Conservation (phyloP, 805 yeast species). For the Nakazawaea anatomiae region DNA sequence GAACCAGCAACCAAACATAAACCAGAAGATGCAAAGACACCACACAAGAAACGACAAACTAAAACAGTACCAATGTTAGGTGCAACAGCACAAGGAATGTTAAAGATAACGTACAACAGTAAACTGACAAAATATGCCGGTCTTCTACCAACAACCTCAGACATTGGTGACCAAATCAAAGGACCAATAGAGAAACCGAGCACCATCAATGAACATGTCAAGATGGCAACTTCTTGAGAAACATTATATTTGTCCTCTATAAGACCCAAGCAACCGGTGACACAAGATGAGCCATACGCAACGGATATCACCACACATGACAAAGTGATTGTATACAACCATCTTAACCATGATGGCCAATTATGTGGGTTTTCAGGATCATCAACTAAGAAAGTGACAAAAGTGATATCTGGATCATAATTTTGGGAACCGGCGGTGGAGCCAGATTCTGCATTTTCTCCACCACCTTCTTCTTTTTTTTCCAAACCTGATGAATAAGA, state of each 20-base stretch:
- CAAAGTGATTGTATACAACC: constrained; percentile 63
- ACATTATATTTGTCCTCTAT: constrained; percentile 65
- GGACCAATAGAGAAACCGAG: constrained; percentile 87
- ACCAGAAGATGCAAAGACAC: constrained; percentile 81
- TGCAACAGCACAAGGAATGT: constrained; percentile 82
- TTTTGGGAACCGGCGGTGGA: constrained; percentile 24
- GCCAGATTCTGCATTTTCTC: constrained; percentile 13
- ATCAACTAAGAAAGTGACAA: constrained; percentile 71
- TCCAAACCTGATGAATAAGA: constrained; percentile 4
- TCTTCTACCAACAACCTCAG: constrained; percentile 81
- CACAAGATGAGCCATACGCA: constrained; percentile 90
- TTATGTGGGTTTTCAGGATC: constrained; percentile 92
- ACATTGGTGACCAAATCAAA: constrained; percentile 80
- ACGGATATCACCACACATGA: constrained; percentile 78
- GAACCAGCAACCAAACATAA: constrained; percentile 87
- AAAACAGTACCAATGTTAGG: constrained; percentile 77
- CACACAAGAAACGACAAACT: constrained; percentile 81
- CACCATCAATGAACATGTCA: constrained; percentile 84
- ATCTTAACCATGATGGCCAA: constrained; percentile 55
- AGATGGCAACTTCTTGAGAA: constrained; percentile 68
- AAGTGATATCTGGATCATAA: constrained; percentile 65
- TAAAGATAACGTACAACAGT: constrained; percentile 68
- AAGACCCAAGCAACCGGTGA: constrained; percentile 77
- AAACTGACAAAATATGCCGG: constrained; percentile 78
- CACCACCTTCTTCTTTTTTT: constrained; percentile 18